Conservation (phyloP, 176 grass and related monocot genomes). For the Otatea glauca region DNA sequence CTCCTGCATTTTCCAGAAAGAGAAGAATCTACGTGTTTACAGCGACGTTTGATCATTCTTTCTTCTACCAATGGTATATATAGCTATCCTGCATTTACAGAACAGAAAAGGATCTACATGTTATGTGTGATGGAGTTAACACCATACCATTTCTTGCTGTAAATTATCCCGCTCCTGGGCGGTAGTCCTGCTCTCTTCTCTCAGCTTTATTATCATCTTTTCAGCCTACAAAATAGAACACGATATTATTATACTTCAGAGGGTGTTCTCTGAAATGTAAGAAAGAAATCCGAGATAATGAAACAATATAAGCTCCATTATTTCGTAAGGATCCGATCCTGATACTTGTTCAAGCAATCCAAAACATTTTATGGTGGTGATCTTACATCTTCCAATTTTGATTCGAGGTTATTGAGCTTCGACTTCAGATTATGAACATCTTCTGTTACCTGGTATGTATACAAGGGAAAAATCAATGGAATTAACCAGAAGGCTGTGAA, state of each 20-base stretch:
- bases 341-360: conserved; percentile 20
- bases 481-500: not conserved
- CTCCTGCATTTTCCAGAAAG: not conserved
- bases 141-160: conserved; percentile 82
- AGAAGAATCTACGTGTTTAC: not conserved
- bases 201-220: conserved; percentile 76
- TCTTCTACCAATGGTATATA: not conserved
- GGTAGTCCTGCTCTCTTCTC: conserved; percentile 71
- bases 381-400: conserved; percentile 88
- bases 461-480: conserved; percentile 37
- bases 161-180: conserved; percentile 73
- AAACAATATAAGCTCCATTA: conserved; percentile 28
- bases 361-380: conserved; percentile 31
- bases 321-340: conserved; percentile 9
- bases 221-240: conserved; percentile 66
- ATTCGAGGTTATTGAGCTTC: conserved; percentile 79
- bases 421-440: conserved; percentile 89
- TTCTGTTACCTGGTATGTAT: conserved; percentile 76
- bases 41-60: not conserved
- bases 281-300: not conserved
- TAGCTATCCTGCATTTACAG: not conserved
- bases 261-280: conserved; percentile 17
- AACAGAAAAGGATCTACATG: conserved; percentile 6
- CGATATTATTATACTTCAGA: conserved; percentile 1
- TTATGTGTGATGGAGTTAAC: conserved; percentile 18